Percentiles rank a stretch among this genome's conserved stretches.
phyloP scores from a whole-genome alignment of 495 filamentous ascomycete genomes.

The Parathielavia hyrcaniae region DNA sequence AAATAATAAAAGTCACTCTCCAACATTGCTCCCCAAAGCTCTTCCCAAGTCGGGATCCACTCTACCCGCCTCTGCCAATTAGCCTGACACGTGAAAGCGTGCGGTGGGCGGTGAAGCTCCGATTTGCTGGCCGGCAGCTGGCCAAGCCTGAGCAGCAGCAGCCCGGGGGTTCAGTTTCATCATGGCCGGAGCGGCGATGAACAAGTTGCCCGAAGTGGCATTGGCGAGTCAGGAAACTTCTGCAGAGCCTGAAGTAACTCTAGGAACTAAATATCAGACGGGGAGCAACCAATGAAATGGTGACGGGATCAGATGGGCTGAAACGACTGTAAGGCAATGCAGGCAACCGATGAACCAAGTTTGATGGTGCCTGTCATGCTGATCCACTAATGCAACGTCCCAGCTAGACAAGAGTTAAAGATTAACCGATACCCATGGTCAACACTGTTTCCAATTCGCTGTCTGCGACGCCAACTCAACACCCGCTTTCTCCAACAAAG shows the following conservation, averaged over 20 bases:
- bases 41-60: not conserved
- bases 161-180: not conserved
- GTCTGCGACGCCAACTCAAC: not conserved
- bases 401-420: not conserved
- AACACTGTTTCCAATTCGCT: not conserved
- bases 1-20: too few species aligned
- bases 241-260: too few species aligned
- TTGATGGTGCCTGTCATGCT: not conserved
- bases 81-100: slow-evolving; percentile 18
- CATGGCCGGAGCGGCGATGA: not conserved
- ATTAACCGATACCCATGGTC: slow-evolving; percentile 1
- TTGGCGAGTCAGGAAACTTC: not conserved
- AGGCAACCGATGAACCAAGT: not conserved
- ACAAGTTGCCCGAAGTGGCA: not conserved
- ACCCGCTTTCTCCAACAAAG: not conserved
- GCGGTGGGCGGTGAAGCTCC: slow-evolving; percentile 2
- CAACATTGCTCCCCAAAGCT: too few species aligned
- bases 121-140: not conserved
- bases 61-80: slow-evolving; percentile 5
- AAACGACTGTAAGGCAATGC: not conserved
- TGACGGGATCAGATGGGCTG: not conserved
- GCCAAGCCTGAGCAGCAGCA: not conserved
- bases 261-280: not conserved
- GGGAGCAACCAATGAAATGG: not conserved
- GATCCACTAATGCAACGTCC: not conserved